Base-by-base conservation (phyloP, 2,329 filamentous ascomycete species). In the Fusarium drepaniforme region DNA sequence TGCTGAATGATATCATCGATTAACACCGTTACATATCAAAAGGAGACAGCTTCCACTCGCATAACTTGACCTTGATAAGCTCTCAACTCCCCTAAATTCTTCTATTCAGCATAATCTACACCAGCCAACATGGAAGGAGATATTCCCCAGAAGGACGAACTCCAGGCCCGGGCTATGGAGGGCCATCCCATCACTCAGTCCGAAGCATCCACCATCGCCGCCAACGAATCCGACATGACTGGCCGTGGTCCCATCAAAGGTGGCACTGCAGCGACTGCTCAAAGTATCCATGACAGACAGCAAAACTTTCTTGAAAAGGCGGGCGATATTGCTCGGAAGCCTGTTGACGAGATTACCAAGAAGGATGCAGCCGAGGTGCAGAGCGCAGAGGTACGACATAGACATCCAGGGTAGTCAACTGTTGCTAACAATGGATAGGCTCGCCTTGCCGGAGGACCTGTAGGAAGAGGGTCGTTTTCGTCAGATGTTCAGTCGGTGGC, bases 191-290 rank as follows among this genome's bases (percentile, higher is more conserved):
- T 75, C 42, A 73, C 65, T 1, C 72, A 75, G 37, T 6, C 38
- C 2, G 68, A 75, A 35, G 72, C 72, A 4, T 58, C 68, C 4
- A 49, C 40, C 13, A 62, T 75, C 3, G 68, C 72, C 0, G 42
- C 72, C 9, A 67, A 72, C 51, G 72, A 75, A 2, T 75, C 72
- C 1, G 21, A 59, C 18, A 59, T 75, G n/a, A 75, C 72, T 5
- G 72, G 72, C 0, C 38, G 69, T 2, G 72, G 72, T 5, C 72
- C 72, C 1, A 75, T 75, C 37, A 72, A 69, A 51, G 71, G 69
- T 1, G 66, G 71, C 2, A 51, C 66, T 13, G 71, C 71, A n/a
- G 69, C 65, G 13, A 72, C 69, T 3, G 69, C 71, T 15, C 71
- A 73, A 28, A 72, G 71, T 42, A 33, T 73, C 12, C 69, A 72